Base-by-base conservation (phyloP, 345 rosid species). In the Acer negundo region DNA sequence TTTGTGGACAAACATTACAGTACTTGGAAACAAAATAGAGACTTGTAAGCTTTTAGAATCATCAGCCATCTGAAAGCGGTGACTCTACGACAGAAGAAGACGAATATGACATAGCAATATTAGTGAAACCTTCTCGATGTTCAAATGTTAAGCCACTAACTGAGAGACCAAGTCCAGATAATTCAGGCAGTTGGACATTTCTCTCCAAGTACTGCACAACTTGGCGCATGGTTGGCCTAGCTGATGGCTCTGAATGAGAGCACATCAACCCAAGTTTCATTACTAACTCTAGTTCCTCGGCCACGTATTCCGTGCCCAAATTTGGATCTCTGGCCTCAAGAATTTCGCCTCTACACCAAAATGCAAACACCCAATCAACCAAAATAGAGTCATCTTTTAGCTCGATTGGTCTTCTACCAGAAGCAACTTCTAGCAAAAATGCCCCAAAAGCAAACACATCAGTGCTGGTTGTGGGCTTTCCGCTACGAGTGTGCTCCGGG, bases 401-500 rank as follows among this genome's bases (percentile, higher is more conserved):
- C 67, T 82, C 82, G 1, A 89, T 81, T 3, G 93, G 92, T 68
- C 93, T 82, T 62, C 82, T 87, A 10, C 93, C 93, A 12, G 84
- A 81, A 2, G 83, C 90, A 46, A 91, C 95, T 59, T 91, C 95
- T 1, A 91, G 83, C 59, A 88, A 51, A 84, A 91, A 88, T 4
- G 85, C 89, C n/a, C 92, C 95, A 67, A 87, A 91, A 5, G 92
- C 84, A 35, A 80, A 91, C 1, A 89, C 92, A 75, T 91, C 92
- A 0, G 86, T 85, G 1, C 82, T 78, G 1, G 86, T 82, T 0
- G 90, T 88, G 20, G 92, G 87, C 62, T 85, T 87, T 12, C 95
- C 95, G 0, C 87, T 87, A 47, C 91, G 40, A 1, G 83, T 78
- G 68, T 84, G 86, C 51, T 91, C 93, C 10, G 95, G 95, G 4